Evolutionary conservation across 768 basidiomycete genomes (phyloP), one percentile per base, ranked within the genome.

Genomic region (Collybia mongolica): DNA sequence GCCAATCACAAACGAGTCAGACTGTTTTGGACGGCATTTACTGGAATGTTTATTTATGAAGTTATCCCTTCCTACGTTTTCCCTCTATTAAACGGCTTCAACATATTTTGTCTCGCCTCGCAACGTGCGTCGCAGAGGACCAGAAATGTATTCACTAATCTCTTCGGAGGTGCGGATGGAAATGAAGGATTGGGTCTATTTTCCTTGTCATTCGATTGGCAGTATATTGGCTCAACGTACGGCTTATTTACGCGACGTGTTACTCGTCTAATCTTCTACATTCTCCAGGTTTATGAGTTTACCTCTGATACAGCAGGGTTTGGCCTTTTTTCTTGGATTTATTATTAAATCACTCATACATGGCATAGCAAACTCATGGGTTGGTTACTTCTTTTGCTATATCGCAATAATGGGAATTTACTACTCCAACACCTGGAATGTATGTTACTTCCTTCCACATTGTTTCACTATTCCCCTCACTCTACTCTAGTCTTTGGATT

Each of bases 171-270:
- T 5, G 68, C 78, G 2, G 72, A 79, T 29, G 83, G 76, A 23
- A 88, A 88, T 56, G 85, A 88, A 62, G 86, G 84, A 0, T 69
- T 88, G 36, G 85, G 86, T 0, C 57, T 87, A 17, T 48, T 82
- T 36, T 79, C 77, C 28, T 50, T 88, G 37, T 80, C 80, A n/a
- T 76, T 87, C 40, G 86, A 87, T 56, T 88, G 83, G 83, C 81
- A 83, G 52, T 83, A 83, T 54, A 81, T 84, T 53, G 76, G 76
- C 0, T 80, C 81, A 14, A 32, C 23, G 67, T 74, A 55, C 22
- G 65, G 56, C 36, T 40, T 41, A 29, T 39, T 40, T 41, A 32
- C 24, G 28, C 19, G 17, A 35, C 23, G 19, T n/a, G 2, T 14
- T 11, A 15, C 29, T 49, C 11, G 50, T 39, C 24, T 26, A 32